Conservation (phyloP, 73 alveolate species). For the Paramecium sonneborni region DNA sequence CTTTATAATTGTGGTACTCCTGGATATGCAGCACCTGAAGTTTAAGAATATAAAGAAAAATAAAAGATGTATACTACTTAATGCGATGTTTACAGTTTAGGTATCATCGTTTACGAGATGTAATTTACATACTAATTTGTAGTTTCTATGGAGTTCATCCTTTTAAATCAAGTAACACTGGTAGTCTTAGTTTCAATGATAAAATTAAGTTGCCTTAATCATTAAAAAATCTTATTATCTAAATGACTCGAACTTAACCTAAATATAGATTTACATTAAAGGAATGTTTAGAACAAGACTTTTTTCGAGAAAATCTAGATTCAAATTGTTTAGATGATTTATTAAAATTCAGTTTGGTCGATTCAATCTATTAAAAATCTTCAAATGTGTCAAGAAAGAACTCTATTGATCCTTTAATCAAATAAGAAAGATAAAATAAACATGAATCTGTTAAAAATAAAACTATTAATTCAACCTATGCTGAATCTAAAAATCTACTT, state of each 20-base stretch:
- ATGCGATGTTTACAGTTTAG: conserved; percentile 52
- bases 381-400: not conserved
- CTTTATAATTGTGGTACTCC: conserved; percentile 46
- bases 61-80: conserved; percentile 9
- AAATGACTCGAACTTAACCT: conserved; percentile 13
- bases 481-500: not conserved
- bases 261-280: not conserved
- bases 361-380: not conserved
- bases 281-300: not conserved
- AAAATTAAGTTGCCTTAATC: not conserved
- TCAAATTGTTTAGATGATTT: not conserved
- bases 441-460: not conserved
- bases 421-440: not conserved
- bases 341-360: not conserved
- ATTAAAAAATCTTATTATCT: not conserved
- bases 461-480: not conserved
- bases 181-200: conserved; percentile 1
- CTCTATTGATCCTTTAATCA: not conserved
- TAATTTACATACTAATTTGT: not conserved
- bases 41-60: conserved; percentile 13
- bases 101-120: conserved; percentile 35
- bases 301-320: not conserved
- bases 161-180: not conserved
- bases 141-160: conserved; percentile 36
- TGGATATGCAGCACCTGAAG: conserved; percentile 56